Conservation (phyloP, 177 flowering plant genomes). For the Vitis hybrid region DNA sequence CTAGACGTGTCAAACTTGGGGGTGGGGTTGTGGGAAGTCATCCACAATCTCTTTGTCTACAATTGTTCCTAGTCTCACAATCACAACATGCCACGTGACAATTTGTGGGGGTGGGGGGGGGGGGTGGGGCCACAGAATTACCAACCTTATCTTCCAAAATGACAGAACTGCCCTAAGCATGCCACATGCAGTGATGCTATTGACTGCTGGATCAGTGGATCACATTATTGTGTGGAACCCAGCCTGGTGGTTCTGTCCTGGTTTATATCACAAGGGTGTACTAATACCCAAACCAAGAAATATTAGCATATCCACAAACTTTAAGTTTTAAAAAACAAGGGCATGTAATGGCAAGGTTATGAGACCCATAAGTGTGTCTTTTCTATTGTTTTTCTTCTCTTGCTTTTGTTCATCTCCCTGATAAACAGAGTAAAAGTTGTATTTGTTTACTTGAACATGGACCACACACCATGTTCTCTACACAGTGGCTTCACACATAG, state of each 20-base stretch:
- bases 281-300: background rate
- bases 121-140: background rate
- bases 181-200: background rate
- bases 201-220: background rate
- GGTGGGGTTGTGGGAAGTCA: too few relatives aligned
- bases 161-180: background rate
- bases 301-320: background rate
- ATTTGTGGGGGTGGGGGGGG: background rate
- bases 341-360: background rate
- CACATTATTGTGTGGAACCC: background rate
- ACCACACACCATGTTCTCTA: slow-evolving; percentile 17
- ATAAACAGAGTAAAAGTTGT: background rate
- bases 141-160: background rate
- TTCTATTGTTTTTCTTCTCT: slow-evolving; percentile 10
- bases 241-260: background rate
- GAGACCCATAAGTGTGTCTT: slow-evolving; percentile 8
- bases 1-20: background rate
- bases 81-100: background rate
- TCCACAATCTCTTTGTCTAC: background rate
- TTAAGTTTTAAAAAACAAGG: background rate
- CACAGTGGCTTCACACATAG: slow-evolving; percentile 10
- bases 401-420: background rate
- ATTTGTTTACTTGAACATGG: slow-evolving; percentile 12
- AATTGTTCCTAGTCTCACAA: background rate
- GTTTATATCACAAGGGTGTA: background rate